Evolutionary conservation across 2,329 filamentous ascomycete genomes (phyloP), one percentile per base, ranked within the genome.

Genomic region (Trichoderma atrobrunneum): DNA sequence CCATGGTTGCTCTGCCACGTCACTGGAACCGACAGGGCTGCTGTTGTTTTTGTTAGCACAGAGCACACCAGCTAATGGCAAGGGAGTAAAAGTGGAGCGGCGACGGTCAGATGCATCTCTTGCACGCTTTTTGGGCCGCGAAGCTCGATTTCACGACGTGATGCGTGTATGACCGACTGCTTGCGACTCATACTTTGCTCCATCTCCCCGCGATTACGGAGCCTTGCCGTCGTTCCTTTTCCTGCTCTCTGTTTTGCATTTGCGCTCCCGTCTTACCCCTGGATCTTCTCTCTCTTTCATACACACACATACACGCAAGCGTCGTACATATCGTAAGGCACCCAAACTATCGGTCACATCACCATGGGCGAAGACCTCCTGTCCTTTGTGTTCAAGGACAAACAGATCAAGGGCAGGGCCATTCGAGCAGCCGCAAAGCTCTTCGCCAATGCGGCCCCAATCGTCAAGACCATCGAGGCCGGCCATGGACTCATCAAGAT

Each of bases 401-500:
- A 71, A 39, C 39, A 54, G 24, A 56, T 62, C 43, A 63, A 69
- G 18, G 56, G 63, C 36, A 28, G 54, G 34, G 71, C 66, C 14
- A 64, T 72, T 34, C 16, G 51, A 51, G 63, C 65, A 18, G 71
- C 71, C 1, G 60, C 66, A 6, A 70, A 71, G 56, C 54, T 70
- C 32, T 62, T 70, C 18, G 36, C 66, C 34, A 70, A 64, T 34
- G 67, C 71, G n/a, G 21, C 63, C 5, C 71, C 71, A 51, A 64
- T 70, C 10, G 71, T 72, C 5, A 78, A 75, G 43, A 77, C 76
- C 60, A 73, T 78, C 12, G 76, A 78, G 63, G 76, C 76, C 26
- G 76, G 76, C n/a, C 72, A 76, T 56, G 75, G 76, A n/a, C 70
- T 78, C 62, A 62, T 75, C 59, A 76, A 77, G n/a, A 64, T 75